phyloP scores from a whole-genome alignment of 495 filamentous ascomycete genomes.

The Aspergillus haitiensis region DNA sequence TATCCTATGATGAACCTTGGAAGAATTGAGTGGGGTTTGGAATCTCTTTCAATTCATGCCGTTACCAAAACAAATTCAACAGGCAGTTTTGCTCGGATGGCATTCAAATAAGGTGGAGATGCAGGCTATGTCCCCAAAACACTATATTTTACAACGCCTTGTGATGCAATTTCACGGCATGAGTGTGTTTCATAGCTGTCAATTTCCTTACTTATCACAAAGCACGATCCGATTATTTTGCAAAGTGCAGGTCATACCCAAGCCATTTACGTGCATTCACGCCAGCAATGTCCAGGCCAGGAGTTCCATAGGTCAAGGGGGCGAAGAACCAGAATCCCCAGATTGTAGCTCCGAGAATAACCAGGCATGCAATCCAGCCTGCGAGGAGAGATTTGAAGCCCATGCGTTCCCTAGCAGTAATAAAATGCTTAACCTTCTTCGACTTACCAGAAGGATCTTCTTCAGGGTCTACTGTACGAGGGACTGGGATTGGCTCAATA shows the following conservation, averaged over 20 bases:
- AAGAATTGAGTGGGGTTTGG: no score
- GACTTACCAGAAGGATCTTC: conserved; percentile 48
- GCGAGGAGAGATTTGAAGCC: conserved; percentile 74
- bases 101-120: no score
- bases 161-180: no score
- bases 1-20: no score
- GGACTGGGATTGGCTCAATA: conserved; percentile 63
- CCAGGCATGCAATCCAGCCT: conserved; percentile 72
- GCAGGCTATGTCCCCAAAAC: no score
- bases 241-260: conserved; percentile 96
- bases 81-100: no score
- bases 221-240: conserved; percentile 65
- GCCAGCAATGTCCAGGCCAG: conserved; percentile 79
- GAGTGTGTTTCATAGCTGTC: no score
- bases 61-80: no score
- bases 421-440: conserved; percentile 44
- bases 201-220: not conserved
- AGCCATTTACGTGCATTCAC: conserved; percentile 91
- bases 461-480: conserved; percentile 41
- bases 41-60: no score
- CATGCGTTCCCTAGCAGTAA: conserved; percentile 76
- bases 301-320: conserved; percentile 91
- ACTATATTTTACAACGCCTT: no score
- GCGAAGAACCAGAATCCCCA: conserved; percentile 91
- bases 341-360: conserved; percentile 66